A percentile compares a stretch with the other conserved stretches of the same genome.
Conservation (phyloP, 1,284 basidiomycete genomes). For the Anthracocystis walkeri region DNA sequence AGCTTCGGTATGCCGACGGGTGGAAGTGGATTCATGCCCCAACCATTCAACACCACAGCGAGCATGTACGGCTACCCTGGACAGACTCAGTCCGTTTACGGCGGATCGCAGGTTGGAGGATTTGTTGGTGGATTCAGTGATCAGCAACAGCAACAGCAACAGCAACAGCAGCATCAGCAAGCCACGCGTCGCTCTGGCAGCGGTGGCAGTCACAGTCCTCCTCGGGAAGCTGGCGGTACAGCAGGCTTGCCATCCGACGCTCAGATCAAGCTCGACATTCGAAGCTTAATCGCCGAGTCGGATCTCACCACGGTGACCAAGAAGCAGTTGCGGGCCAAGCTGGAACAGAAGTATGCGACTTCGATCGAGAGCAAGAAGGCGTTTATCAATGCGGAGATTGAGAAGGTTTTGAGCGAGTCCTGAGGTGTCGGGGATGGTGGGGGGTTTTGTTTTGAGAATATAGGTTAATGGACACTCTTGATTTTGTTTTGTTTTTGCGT, state of each 20-base stretch:
- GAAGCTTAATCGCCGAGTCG: slow-evolving; percentile 55
- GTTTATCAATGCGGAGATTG: slow-evolving; percentile 64
- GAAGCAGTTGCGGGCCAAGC: slow-evolving; percentile 59
- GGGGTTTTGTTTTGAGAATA: background rate
- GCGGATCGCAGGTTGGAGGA: slow-evolving; percentile 39
- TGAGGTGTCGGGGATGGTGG: background rate
- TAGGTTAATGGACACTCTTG: too few relatives aligned
- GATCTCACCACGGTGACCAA: slow-evolving; percentile 65
- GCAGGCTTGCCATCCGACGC: slow-evolving; percentile 56
- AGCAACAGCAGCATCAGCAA: slow-evolving; percentile 18
- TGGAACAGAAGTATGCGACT: slow-evolving; percentile 57
- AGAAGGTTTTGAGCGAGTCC: slow-evolving; percentile 47
- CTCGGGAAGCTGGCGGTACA: slow-evolving; percentile 12
- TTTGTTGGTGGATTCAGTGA: slow-evolving; percentile 7
- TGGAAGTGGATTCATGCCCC: slow-evolving; percentile 48
- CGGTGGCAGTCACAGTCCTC: slow-evolving; percentile 30
- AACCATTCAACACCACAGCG: slow-evolving; percentile 41
- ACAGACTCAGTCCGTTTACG: slow-evolving; percentile 50
- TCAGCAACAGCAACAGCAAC: slow-evolving; percentile 12
- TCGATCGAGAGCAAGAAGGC: slow-evolving; percentile 62
- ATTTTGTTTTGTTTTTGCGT: background rate
- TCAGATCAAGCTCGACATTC: slow-evolving; percentile 61
- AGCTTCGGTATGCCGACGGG: slow-evolving; percentile 33
- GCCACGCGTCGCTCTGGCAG: slow-evolving; percentile 14
- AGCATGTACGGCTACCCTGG: slow-evolving; percentile 51